A percentile compares a stretch with the other conserved stretches of the same genome.
Evolutionary conservation across 2,329 filamentous ascomycete genomes (phyloP).

Genomic region (Beauveria rudraprayagi): DNA sequence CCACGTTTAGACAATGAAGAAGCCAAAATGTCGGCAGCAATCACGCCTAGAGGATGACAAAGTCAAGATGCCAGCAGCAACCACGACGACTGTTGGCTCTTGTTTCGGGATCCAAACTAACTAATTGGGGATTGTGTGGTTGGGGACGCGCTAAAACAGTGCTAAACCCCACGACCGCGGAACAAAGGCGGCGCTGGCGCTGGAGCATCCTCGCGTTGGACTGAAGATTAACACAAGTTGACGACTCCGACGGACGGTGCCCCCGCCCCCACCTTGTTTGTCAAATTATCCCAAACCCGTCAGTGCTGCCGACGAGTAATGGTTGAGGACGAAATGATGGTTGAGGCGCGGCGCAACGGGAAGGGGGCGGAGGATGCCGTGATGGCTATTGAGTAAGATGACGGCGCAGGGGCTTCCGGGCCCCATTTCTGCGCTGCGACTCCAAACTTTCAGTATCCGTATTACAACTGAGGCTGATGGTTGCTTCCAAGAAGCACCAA

Average conservation of each 20-base stretch:
- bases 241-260: neutral
- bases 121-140: neutral
- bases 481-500: neutral
- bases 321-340: neutral
- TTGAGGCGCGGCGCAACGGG: neutral
- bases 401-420: neutral
- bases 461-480: neutral
- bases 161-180: neutral
- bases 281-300: neutral
- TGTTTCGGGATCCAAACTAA: too few species aligned
- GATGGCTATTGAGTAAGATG: neutral
- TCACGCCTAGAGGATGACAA: too few species aligned
- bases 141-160: slow-evolving; percentile 4
- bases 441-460: too few species aligned
- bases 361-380: neutral
- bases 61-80: too few species aligned
- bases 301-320: neutral
- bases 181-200: neutral
- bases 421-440: neutral
- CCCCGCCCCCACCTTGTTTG: neutral
- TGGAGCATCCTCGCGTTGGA: neutral
- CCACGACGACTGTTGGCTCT: too few species aligned
- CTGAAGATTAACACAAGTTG: neutral
- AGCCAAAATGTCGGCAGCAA: too few species aligned
- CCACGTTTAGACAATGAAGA: too few species aligned